Evolutionary conservation across 2,329 filamentous ascomycete genomes (phyloP).

Genomic region (Botrytis byssoidea): DNA sequence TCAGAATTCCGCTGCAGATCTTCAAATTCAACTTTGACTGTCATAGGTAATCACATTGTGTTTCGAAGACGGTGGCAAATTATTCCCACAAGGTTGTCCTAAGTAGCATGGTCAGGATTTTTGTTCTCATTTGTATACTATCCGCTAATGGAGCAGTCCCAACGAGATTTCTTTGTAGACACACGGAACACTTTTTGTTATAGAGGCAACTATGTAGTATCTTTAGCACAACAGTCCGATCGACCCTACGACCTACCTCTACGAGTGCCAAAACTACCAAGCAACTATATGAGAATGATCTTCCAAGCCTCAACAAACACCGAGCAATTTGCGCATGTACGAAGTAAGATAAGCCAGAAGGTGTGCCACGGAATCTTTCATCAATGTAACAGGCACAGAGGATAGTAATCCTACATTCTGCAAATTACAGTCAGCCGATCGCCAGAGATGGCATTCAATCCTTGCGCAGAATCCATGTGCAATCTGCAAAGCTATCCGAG

Average conservation of each 20-base stretch:
- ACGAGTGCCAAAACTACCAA: too few species aligned
- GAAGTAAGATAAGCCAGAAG: not conserved
- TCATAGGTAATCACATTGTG: not conserved
- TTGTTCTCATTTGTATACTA: not conserved
- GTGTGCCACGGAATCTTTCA: not conserved
- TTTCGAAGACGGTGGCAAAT: not conserved
- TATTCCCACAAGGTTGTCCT: not conserved
- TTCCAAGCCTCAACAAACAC: too few species aligned
- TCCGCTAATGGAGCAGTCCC: not conserved
- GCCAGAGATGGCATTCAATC: too few species aligned
- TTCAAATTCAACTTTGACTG: not conserved
- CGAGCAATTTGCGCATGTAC: not conserved
- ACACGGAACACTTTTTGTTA: not conserved
- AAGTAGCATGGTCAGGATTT: rapidly evolving
- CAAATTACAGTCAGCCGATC: not conserved
- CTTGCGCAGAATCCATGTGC: too few species aligned
- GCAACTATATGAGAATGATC: not conserved
- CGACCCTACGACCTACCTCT: too few species aligned
- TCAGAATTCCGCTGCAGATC: not conserved
- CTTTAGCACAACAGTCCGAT: too few species aligned
- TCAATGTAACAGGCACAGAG: not conserved
- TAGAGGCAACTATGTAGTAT: not conserved
- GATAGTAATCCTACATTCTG: not conserved
- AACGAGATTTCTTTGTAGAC: not conserved
- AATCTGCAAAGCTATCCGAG: not conserved